phyloP scores from a whole-genome alignment of 2,329 filamentous ascomycete species.

The Achaetomium macrosporum region DNA sequence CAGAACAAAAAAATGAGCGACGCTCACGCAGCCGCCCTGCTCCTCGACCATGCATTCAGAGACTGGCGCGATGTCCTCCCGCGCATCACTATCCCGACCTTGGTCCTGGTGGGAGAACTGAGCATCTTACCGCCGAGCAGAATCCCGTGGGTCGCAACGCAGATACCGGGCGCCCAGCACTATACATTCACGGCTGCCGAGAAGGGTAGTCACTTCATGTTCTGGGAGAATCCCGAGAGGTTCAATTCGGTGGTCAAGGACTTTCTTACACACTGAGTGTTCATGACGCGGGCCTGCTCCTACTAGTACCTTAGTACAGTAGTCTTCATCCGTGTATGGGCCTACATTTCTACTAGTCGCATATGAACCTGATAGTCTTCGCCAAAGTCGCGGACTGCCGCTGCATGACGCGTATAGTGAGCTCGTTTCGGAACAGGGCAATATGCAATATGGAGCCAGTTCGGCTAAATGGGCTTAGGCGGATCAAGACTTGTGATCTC shows the following conservation, averaged over 20 bases:
- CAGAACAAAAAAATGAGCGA: conserved; percentile 27
- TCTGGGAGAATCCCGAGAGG: conserved; percentile 30
- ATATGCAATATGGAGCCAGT: too few relatives aligned
- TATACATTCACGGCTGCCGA: conserved; percentile 29
- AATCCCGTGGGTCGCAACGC: conserved; percentile 25
- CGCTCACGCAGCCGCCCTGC: conserved; percentile 23
- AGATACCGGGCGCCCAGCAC: conserved; percentile 26
- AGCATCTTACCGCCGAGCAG: not conserved
- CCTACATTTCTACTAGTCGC: too few relatives aligned
- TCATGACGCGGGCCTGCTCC: too few relatives aligned
- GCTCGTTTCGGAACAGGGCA: too few relatives aligned
- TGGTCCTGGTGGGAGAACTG: conserved; percentile 24
- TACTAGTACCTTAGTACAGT: too few relatives aligned
- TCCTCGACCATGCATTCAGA: conserved; percentile 25
- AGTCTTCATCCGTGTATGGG: too few relatives aligned
- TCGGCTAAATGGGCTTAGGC: too few relatives aligned
- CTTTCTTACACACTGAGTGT: conserved; percentile 17
- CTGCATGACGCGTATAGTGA: too few relatives aligned
- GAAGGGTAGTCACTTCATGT: conserved; percentile 31
- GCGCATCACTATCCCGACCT: conserved; percentile 26
- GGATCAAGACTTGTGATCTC: too few relatives aligned
- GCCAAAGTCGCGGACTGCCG: too few relatives aligned
- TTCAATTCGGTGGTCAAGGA: conserved; percentile 30
- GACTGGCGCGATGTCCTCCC: conserved; percentile 31
- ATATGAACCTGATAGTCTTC: too few relatives aligned